These are phyloP conservation scores for Cytospora piceicola DNA, from an alignment of 2,329 filamentous ascomycete genomes.

Conservation along the genomic window DNA sequence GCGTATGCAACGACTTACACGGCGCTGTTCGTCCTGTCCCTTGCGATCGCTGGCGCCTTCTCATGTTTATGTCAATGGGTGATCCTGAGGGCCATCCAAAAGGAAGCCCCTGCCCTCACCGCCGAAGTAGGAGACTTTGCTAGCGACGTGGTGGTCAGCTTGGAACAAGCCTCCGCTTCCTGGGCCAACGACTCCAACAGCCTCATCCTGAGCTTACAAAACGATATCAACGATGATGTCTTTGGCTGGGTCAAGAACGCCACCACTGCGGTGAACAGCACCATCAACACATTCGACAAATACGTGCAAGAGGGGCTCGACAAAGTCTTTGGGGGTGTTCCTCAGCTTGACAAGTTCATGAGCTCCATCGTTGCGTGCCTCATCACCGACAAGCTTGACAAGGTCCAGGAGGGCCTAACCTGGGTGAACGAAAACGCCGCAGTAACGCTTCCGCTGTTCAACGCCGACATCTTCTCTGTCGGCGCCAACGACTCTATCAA, in stretches of 20 bases:
- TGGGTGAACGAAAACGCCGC: constrained; percentile 91
- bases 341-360: constrained; percentile 65
- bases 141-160: constrained; percentile 71
- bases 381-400: constrained; percentile 83
- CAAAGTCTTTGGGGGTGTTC: constrained; percentile 66
- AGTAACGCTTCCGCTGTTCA: constrained; percentile 76
- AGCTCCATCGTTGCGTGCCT: constrained; percentile 82
- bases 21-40: constrained; percentile 82
- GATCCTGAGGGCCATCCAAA: constrained; percentile 72
- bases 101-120: constrained; percentile 75
- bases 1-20: constrained; percentile 86
- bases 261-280: constrained; percentile 81
- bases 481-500: constrained; percentile 68
- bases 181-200: constrained; percentile 80
- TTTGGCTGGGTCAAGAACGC: constrained; percentile 86
- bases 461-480: constrained; percentile 80
- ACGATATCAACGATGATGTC: constrained; percentile 80
- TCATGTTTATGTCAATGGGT: constrained; percentile 82
- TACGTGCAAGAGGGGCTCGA: constrained; percentile 77
- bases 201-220: constrained; percentile 58
- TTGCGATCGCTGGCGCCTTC: constrained; percentile 81
- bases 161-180: constrained; percentile 72
- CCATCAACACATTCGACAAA: constrained; percentile 79
- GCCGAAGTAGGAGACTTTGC: constrained; percentile 78
- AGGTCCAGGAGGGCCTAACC: constrained; percentile 84